A percentile compares a stretch with the other conserved stretches of the same genome.
These are phyloP conservation scores for Lasiosphaeria ovina DNA, from an alignment of 495 filamentous ascomycete genomes.

Conservation along the genomic window DNA sequence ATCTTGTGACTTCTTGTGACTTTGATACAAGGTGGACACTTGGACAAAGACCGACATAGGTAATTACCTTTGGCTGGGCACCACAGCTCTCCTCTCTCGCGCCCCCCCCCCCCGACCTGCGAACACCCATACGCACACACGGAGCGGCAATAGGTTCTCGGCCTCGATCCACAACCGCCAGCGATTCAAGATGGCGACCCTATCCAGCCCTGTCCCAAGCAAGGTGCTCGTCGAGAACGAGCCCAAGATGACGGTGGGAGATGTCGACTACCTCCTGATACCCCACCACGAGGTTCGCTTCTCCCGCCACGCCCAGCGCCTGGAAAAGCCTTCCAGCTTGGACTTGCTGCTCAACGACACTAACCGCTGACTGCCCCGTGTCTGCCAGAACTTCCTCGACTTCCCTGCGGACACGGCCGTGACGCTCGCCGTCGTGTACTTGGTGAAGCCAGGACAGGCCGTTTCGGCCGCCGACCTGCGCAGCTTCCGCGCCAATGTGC, in stretches of 20 bases:
- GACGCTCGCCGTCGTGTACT: background rate
- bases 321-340: too few species aligned
- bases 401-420: background rate
- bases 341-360: background rate
- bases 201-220: background rate
- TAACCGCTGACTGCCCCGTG: too few species aligned
- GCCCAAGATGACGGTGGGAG: background rate
- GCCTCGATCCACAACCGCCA: too few species aligned
- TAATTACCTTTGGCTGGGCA: background rate
- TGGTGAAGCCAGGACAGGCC: background rate
- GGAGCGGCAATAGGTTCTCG: too few species aligned
- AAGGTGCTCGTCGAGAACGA: background rate
- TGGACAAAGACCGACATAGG: too few species aligned
- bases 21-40: too few species aligned
- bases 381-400: conserved; percentile 8
- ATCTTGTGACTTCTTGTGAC: too few species aligned
- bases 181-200: background rate
- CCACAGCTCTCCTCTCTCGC: background rate
- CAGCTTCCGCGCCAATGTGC: conserved; percentile 2
- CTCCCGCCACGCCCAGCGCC: background rate
- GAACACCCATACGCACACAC: background rate
- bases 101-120: background rate
- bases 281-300: background rate
- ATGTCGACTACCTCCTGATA: conserved; percentile 4
- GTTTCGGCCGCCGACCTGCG: background rate